These are phyloP conservation scores for Petasospora fabianii DNA, from an alignment of 1,139 yeast species.

Conservation along the genomic window DNA sequence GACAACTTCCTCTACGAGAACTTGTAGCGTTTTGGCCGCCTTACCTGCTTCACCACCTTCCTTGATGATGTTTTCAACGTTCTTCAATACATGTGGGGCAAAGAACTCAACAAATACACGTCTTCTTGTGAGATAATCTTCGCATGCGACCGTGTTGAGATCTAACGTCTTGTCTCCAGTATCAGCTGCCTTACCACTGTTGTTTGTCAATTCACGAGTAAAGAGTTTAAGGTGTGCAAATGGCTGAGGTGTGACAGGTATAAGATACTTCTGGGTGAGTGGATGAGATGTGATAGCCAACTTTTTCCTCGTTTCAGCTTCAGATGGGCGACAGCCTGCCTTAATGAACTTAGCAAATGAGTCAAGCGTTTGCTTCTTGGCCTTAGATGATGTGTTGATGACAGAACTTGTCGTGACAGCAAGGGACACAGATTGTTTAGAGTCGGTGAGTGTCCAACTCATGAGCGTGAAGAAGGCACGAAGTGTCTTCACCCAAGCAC, in stretches of 20 bases:
- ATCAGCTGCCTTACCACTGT: constrained; percentile 14
- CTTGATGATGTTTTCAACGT: constrained; percentile 49
- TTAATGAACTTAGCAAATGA: constrained; percentile 41
- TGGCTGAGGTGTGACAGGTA: constrained; percentile 57
- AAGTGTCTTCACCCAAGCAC: constrained; percentile 57
- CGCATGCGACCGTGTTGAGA: constrained; percentile 35
- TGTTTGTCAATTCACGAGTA: constrained; percentile 33
- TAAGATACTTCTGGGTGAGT: constrained; percentile 45
- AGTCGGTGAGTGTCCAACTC: constrained; percentile 53
- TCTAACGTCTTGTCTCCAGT: constrained; percentile 26
- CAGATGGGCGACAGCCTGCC: constrained; percentile 33
- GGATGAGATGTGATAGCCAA: constrained; percentile 36
- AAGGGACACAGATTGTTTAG: constrained; percentile 42
- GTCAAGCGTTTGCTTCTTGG: constrained; percentile 30
- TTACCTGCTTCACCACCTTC: constrained; percentile 80
- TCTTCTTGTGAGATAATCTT: constrained; percentile 63
- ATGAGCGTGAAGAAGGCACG: constrained; percentile 54
- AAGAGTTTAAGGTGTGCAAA: constrained; percentile 56
- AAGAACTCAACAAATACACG: constrained; percentile 54
- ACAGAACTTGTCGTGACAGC: constrained; percentile 45
- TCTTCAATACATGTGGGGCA: constrained; percentile 44
- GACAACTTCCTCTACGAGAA: constrained; percentile 22
- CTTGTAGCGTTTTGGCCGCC: constrained; percentile 40
- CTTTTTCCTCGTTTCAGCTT: constrained; percentile 5
- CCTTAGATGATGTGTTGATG: constrained; percentile 34